Evolutionary conservation across 495 filamentous ascomycete species (phyloP).

Genomic region (Lentithecium fluviatile): DNA sequence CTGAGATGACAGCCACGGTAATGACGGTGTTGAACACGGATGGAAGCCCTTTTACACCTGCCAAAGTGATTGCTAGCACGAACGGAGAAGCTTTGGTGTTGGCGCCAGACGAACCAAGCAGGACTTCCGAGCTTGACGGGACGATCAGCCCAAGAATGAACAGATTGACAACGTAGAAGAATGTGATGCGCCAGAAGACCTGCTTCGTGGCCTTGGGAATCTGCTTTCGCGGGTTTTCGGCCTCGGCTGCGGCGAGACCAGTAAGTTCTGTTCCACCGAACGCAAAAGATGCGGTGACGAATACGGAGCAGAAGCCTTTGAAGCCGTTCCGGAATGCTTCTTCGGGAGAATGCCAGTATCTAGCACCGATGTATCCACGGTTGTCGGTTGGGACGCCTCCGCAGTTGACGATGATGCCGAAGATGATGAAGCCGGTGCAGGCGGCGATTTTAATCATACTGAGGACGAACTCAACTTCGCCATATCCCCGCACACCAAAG

Average conservation of each 20-base stretch:
- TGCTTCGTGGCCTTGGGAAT: constrained; percentile 34
- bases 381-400: constrained; percentile 43
- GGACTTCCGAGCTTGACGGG: constrained; percentile 50
- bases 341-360: constrained; percentile 55
- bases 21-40: constrained; percentile 75
- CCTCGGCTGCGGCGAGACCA: constrained; percentile 52
- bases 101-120: constrained; percentile 49
- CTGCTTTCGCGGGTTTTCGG: constrained; percentile 44
- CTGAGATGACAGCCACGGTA: constrained; percentile 62
- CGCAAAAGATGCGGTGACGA: constrained; percentile 68
- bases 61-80: constrained; percentile 66
- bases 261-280: constrained; percentile 61
- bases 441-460: constrained; percentile 54
- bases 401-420: constrained; percentile 39
- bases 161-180: constrained; percentile 73
- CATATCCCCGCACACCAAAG: constrained; percentile 54
- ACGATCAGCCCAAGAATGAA: constrained; percentile 74
- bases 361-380: constrained; percentile 43
- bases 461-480: constrained; percentile 54
- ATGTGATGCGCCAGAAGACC: constrained; percentile 48
- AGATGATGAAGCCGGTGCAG: constrained; percentile 49
- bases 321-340: constrained; percentile 65
- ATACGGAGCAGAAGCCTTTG: constrained; percentile 67
- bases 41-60: constrained; percentile 63
- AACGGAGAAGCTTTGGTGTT: constrained; percentile 68